Conservation (phyloP, 345 rosid species). For the Brassica incana region DNA sequence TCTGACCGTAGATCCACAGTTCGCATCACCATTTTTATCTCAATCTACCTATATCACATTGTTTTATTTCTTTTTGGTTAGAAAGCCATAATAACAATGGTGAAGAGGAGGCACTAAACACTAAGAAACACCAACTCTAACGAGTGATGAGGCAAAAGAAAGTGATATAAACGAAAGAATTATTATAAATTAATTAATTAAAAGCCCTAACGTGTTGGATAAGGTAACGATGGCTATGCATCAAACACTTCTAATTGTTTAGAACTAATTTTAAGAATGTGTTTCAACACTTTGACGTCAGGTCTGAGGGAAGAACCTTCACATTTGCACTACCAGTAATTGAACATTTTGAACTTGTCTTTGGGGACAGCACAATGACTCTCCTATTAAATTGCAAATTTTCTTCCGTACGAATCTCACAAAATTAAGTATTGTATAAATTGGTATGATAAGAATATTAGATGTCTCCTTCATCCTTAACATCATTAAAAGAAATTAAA, state of each 20-base stretch:
- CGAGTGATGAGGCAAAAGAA: neutral
- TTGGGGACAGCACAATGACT: constrained; percentile 1
- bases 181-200: neutral
- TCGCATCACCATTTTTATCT: constrained; percentile 61
- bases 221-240: neutral
- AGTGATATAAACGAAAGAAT: neutral
- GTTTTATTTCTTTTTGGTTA: neutral
- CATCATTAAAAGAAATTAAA: neutral
- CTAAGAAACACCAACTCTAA: neutral
- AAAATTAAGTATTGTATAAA: neutral
- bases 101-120: neutral
- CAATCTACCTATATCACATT: constrained; percentile 13
- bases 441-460: neutral
- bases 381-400: constrained; percentile 8
- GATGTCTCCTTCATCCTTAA: neutral
- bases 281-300: constrained; percentile 8
- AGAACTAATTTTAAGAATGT: neutral
- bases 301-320: neutral
- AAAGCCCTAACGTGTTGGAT: neutral
- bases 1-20: constrained; percentile 37
- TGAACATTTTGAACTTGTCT: constrained; percentile 26
- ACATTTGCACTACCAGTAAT: neutral
- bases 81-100: no score
- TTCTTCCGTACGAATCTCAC: constrained; percentile 11
- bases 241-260: neutral